A percentile compares a stretch with the other conserved stretches of the same genome.
phyloP scores from a whole-genome alignment of 345 rosid species.

The Hibiscus mutabilis region DNA sequence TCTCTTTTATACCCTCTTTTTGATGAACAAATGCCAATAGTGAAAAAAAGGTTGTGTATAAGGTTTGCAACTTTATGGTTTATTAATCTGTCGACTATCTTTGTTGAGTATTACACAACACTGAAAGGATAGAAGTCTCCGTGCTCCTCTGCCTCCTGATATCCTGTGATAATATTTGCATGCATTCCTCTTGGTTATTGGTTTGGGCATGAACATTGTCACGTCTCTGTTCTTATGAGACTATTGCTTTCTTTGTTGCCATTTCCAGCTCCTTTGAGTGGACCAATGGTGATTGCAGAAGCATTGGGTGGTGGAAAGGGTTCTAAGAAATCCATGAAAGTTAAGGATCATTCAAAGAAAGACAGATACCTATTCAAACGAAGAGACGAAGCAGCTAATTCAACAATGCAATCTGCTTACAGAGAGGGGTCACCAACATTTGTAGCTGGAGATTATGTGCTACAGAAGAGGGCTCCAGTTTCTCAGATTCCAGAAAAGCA shows the following conservation, averaged over 20 bases:
- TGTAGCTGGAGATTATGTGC: conserved; percentile 49
- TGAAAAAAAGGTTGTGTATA: not conserved
- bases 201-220: not conserved
- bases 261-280: conserved; percentile 85
- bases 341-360: conserved; percentile 70
- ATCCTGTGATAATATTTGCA: not conserved
- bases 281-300: conserved; percentile 91
- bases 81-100: not conserved
- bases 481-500: conserved; percentile 28
- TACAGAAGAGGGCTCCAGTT: conserved; percentile 56
- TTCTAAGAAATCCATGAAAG: conserved; percentile 56
- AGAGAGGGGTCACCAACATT: conserved; percentile 36
- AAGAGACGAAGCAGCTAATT: conserved; percentile 54
- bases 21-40: not conserved
- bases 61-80: not conserved
- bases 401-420: conserved; percentile 24
- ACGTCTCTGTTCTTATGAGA: conserved; percentile 4
- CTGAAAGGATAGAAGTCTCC: not conserved
- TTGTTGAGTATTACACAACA: not conserved
- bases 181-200: not conserved
- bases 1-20: not conserved
- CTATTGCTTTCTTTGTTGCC: conserved; percentile 3
- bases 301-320: conserved; percentile 54
- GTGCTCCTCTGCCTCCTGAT: not conserved
- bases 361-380: conserved; percentile 76